phyloP scores from a whole-genome alignment of 495 filamentous ascomycete species.

The Neurospora tetrasperma region DNA sequence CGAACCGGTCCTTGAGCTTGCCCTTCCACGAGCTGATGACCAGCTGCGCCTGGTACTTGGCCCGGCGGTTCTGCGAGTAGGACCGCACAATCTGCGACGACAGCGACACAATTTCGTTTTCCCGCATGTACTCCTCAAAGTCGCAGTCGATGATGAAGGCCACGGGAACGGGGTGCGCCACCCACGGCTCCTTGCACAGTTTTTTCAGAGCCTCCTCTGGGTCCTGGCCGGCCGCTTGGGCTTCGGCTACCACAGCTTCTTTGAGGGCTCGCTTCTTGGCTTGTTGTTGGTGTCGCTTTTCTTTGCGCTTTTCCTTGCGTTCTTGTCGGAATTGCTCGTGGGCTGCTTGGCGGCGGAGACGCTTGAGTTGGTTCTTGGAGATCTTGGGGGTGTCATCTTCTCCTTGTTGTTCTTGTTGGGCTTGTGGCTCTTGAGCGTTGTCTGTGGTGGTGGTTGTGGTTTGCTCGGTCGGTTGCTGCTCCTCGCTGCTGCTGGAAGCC shows the following conservation, averaged over 20 bases:
- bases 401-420: background rate
- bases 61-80: slow-evolving; percentile 75
- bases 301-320: slow-evolving; percentile 62
- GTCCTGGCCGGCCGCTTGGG: slow-evolving; percentile 30
- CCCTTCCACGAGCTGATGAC: slow-evolving; percentile 68
- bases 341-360: slow-evolving; percentile 49
- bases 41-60: slow-evolving; percentile 55
- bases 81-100: slow-evolving; percentile 70
- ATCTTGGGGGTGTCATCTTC: slow-evolving; percentile 23
- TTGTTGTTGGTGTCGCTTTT: slow-evolving; percentile 57
- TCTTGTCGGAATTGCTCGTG: slow-evolving; percentile 59
- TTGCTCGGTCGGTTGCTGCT: slow-evolving; percentile 1
- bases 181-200: slow-evolving; percentile 16
- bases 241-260: slow-evolving; percentile 31
- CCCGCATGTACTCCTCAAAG: slow-evolving; percentile 81
- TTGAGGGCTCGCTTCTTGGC: slow-evolving; percentile 40
- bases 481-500: background rate
- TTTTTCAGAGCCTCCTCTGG: slow-evolving; percentile 9
- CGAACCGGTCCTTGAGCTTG: slow-evolving; percentile 65
- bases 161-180: slow-evolving; percentile 50
- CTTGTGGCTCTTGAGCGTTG: background rate
- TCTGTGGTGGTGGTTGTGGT: background rate
- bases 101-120: slow-evolving; percentile 73
- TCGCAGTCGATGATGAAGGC: slow-evolving; percentile 81
- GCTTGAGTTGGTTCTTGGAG: slow-evolving; percentile 79